Evolutionary conservation across 2,329 filamentous ascomycete species (phyloP).

Genomic region (Fusarium xyrophilum): DNA sequence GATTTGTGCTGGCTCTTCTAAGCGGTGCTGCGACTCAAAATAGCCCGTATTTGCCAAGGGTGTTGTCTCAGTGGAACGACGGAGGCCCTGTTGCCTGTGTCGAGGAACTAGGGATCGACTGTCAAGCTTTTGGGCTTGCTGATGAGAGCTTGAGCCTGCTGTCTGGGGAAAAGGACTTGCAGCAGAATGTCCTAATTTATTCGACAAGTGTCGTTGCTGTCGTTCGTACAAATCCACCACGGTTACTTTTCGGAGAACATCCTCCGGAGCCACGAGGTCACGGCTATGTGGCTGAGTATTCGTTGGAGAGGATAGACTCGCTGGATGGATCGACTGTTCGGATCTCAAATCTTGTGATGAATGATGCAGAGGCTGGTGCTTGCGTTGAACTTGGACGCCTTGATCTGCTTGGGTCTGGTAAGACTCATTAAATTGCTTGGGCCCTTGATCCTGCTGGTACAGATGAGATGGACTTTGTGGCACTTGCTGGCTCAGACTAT

Average conservation of each 20-base stretch:
- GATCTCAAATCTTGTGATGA: conserved; percentile 14
- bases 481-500: conserved; percentile 6
- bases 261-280: not conserved
- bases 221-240: conserved; percentile 25
- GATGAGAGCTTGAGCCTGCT: conserved; percentile 9
- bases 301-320: not conserved
- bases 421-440: not conserved
- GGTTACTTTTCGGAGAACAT: conserved; percentile 3
- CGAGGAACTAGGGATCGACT: not conserved
- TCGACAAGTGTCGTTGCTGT: conserved; percentile 31
- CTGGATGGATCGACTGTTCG: not conserved
- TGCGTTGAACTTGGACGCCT: conserved; percentile 12
- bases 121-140: conserved; percentile 20
- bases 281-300: conserved; percentile 1
- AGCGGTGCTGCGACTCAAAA: not conserved
- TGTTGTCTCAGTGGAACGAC: conserved; percentile 13
- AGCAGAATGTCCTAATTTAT: conserved; percentile 19
- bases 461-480: conserved; percentile 13
- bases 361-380: conserved; percentile 16
- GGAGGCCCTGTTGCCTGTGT: conserved; percentile 22
- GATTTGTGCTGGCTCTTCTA: not conserved
- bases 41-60: conserved; percentile 11
- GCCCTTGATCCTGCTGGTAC: conserved; percentile 15
- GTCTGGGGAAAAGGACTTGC: conserved; percentile 15
- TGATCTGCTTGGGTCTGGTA: conserved; percentile 21